Evolutionary conservation across 345 rosid species (phyloP).

Genomic region (Lepidium africanum): DNA sequence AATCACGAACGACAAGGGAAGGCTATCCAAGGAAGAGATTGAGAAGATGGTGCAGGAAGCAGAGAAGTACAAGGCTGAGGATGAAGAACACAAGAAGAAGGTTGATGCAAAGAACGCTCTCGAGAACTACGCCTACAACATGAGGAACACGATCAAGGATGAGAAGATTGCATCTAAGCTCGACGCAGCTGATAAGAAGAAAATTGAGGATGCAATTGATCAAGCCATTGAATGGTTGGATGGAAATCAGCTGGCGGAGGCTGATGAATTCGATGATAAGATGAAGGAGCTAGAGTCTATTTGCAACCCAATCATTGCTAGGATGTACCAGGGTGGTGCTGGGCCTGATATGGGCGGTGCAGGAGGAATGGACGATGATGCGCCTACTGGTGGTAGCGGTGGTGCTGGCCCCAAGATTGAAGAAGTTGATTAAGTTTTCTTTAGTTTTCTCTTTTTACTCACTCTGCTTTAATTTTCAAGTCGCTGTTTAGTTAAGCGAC

Average conservation of each 20-base stretch:
- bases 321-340: conserved; percentile 46
- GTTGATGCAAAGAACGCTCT: conserved; percentile 52
- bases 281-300: conserved; percentile 55
- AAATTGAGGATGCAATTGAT: conserved; percentile 51
- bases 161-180: conserved; percentile 50
- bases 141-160: conserved; percentile 57
- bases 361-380: conserved; percentile 33
- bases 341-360: conserved; percentile 31
- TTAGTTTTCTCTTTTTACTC: not conserved
- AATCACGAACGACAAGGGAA: conserved; percentile 57
- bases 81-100: conserved; percentile 61
- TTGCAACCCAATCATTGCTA: conserved; percentile 56
- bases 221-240: conserved; percentile 52
- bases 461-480: not conserved
- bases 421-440: conserved; percentile 44
- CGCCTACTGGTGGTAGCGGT: conserved; percentile 28
- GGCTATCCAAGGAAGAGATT: conserved; percentile 49
- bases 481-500: not conserved
- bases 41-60: conserved; percentile 69
- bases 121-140: conserved; percentile 43
- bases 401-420: conserved; percentile 66
- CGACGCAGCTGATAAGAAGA: conserved; percentile 46
- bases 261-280: conserved; percentile 57
- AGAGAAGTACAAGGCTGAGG: conserved; percentile 55
- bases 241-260: conserved; percentile 45